Conservation (phyloP, 1,139 yeast genomes). For the Saccharomycopsis phalli region DNA sequence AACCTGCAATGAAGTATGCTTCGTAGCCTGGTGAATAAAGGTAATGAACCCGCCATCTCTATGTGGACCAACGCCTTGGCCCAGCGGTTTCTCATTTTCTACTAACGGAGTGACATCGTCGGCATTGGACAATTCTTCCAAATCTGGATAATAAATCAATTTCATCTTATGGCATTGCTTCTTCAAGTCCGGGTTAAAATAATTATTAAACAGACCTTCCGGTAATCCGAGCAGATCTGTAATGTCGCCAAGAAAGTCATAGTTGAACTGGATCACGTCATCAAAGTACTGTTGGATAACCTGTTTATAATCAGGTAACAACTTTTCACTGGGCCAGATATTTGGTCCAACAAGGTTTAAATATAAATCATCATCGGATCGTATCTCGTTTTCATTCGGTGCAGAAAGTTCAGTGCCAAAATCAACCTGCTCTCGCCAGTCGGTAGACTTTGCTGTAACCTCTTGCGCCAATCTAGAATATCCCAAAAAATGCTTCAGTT, state of each 20-base stretch:
- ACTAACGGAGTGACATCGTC: not conserved
- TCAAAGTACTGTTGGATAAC: slow-evolving; percentile 38
- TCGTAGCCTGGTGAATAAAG: slow-evolving; percentile 50
- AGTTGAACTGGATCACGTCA: slow-evolving; percentile 40
- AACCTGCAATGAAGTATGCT: slow-evolving; percentile 48
- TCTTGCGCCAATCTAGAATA: slow-evolving; percentile 61
- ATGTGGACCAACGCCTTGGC: slow-evolving; percentile 66
- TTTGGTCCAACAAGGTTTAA: slow-evolving; percentile 58
- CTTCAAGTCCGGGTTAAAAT: slow-evolving; percentile 33
- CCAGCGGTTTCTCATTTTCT: slow-evolving; percentile 24
- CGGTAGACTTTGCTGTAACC: slow-evolving; percentile 49
- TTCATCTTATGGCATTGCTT: slow-evolving; percentile 44
- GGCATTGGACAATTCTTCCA: slow-evolving; percentile 18
- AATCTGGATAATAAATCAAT: slow-evolving; percentile 43
- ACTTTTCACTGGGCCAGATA: slow-evolving; percentile 43
- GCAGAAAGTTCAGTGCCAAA: slow-evolving; percentile 52
- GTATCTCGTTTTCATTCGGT: slow-evolving; percentile 27
- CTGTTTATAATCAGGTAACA: slow-evolving; percentile 43
- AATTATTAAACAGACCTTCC: slow-evolving; percentile 36
- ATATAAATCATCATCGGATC: slow-evolving; percentile 40
- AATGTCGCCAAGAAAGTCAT: slow-evolving; percentile 37
- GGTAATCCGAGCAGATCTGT: slow-evolving; percentile 48
- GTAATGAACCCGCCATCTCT: slow-evolving; percentile 61
- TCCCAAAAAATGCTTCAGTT: slow-evolving; percentile 60
- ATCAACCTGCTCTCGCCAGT: slow-evolving; percentile 64